phyloP scores from a whole-genome alignment of 805 yeast species.

The Wickerhamiella galacta region DNA sequence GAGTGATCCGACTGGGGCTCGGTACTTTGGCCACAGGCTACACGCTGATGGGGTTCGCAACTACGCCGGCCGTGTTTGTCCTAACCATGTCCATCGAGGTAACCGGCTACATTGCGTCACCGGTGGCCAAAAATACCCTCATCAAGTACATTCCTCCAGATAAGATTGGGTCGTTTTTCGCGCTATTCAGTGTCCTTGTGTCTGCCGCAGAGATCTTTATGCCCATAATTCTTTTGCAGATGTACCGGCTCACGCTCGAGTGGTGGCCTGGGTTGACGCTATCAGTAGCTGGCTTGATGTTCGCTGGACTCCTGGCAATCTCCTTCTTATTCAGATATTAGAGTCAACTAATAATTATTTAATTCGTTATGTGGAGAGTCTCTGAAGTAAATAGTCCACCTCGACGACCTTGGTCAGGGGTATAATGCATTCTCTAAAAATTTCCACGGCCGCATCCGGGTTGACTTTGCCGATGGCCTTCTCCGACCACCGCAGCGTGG shows the following conservation, averaged over 20 bases:
- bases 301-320: constrained; percentile 8
- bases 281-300: constrained; percentile 7
- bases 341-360: neutral
- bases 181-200: constrained; percentile 12
- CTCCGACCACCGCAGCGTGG: constrained; percentile 56
- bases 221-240: constrained; percentile 12
- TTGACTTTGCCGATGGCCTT: constrained; percentile 44
- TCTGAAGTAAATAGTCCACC: constrained; percentile 71
- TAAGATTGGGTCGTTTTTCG: constrained; percentile 19
- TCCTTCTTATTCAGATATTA: too few species aligned
- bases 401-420: constrained; percentile 93
- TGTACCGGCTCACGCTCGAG: constrained; percentile 12
- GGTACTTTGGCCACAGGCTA: constrained; percentile 15
- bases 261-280: constrained; percentile 13
- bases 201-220: constrained; percentile 7
- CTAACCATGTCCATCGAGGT: constrained; percentile 16
- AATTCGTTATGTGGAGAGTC: constrained; percentile 35
- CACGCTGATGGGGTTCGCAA: constrained; percentile 12
- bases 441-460: constrained; percentile 64
- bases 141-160: constrained; percentile 18
- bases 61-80: constrained; percentile 12
- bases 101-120: constrained; percentile 16
- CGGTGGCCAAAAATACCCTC: constrained; percentile 17
- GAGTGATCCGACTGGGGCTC: constrained; percentile 14
- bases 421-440: constrained; percentile 76